Evolutionary conservation across 2,329 filamentous ascomycete species (phyloP).

Genomic region (Fusarium buxicola): DNA sequence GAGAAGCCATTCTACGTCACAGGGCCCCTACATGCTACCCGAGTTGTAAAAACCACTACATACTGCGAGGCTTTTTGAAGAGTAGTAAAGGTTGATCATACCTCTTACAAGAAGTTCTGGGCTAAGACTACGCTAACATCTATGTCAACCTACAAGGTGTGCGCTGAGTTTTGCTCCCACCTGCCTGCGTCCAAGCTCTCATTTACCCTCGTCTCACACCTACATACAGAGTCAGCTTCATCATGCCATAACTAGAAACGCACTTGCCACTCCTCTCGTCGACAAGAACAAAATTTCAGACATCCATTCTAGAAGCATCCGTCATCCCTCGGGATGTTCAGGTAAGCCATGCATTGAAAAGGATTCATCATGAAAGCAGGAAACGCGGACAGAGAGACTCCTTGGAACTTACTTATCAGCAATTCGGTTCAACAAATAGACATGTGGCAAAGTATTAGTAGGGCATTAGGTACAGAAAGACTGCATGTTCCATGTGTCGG

Average conservation of each 20-base stretch:
- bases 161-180: too few species aligned
- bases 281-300: conserved; percentile 37
- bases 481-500: neutral
- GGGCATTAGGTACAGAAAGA: neutral
- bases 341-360: conserved; percentile 51
- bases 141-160: too few species aligned
- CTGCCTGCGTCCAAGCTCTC: neutral
- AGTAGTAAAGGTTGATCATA: too few species aligned
- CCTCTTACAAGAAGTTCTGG: too few species aligned
- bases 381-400: neutral
- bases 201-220: neutral
- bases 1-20: too few species aligned
- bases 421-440: neutral
- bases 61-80: too few species aligned
- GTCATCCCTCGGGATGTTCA: conserved; percentile 43
- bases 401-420: conserved; percentile 22
- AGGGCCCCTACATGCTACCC: too few species aligned
- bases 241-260: neutral
- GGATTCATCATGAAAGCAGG: conserved; percentile 45
- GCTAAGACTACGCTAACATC: too few species aligned
- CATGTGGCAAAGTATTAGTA: neutral
- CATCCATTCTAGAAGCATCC: conserved; percentile 48
- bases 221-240: conserved; percentile 17
- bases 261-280: neutral
- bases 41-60: too few species aligned